phyloP scores from a whole-genome alignment of 805 yeast genomes.

The Kodamaea fukazawae region DNA sequence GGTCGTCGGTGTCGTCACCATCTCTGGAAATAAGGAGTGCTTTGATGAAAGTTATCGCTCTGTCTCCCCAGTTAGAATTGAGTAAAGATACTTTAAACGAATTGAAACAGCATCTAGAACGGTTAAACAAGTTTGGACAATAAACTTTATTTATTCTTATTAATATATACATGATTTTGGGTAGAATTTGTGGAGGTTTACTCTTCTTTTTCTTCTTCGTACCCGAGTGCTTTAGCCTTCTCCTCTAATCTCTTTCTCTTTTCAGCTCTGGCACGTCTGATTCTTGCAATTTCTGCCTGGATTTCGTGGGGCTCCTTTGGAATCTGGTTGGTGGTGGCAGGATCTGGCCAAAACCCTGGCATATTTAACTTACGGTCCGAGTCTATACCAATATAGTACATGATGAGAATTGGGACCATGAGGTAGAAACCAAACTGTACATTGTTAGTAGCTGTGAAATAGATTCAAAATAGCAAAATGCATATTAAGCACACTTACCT shows the following conservation, averaged over 20 bases:
- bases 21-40: too few species aligned
- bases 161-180: constrained; percentile 7
- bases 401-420: constrained; percentile 81
- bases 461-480: background rate
- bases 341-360: constrained; percentile 97
- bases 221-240: constrained; percentile 66
- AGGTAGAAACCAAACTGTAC: constrained; percentile 75
- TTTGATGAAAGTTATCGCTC: too few species aligned
- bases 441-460: constrained; percentile 3
- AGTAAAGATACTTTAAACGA: constrained; percentile 21
- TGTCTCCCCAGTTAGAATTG: constrained; percentile 6
- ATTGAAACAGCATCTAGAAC: constrained; percentile 2
- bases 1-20: too few species aligned
- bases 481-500: too few species aligned
- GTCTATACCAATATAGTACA: constrained; percentile 90
- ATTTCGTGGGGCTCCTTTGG: constrained; percentile 93
- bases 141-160: background rate
- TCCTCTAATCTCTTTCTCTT: constrained; percentile 73
- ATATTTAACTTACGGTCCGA: constrained; percentile 85
- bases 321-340: constrained; percentile 81
- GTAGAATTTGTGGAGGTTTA: constrained; percentile 1
- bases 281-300: constrained; percentile 85
- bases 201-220: constrained; percentile 39
- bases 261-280: constrained; percentile 70
- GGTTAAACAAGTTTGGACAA: background rate